These are phyloP conservation scores for Abelmoschus esculentus DNA, from an alignment of 345 rosid genomes.

Conservation along the genomic window DNA sequence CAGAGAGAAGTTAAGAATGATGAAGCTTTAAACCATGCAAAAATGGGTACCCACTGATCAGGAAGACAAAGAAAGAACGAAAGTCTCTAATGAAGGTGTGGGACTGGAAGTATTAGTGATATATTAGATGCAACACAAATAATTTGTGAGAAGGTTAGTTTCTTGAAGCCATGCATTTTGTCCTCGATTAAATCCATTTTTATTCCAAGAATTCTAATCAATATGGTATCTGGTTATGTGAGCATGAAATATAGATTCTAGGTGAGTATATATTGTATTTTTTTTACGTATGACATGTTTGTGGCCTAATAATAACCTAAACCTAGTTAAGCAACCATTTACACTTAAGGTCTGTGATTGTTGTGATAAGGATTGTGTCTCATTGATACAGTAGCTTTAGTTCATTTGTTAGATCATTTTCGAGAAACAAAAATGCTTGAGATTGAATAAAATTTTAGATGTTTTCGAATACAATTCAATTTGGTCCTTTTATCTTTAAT, in stretches of 20 bases:
- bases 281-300: not conserved
- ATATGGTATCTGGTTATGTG: constrained; percentile 96
- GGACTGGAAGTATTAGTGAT: too few relatives aligned
- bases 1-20: too few relatives aligned
- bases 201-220: constrained; percentile 88
- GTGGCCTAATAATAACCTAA: constrained; percentile 1
- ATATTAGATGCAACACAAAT: too few relatives aligned
- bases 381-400: not conserved
- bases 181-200: constrained; percentile 88
- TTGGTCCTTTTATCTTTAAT: too few relatives aligned
- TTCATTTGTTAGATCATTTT: not conserved
- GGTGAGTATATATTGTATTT: constrained; percentile 35
- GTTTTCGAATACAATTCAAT: too few relatives aligned
- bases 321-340: not conserved
- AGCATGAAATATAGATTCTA: constrained; percentile 94
- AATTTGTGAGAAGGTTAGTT: too few relatives aligned
- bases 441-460: constrained; percentile 5
- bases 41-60: too few relatives aligned
- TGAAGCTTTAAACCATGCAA: too few relatives aligned
- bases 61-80: too few relatives aligned
- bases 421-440: not conserved
- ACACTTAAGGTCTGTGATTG: not conserved
- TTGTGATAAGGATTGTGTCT: not conserved
- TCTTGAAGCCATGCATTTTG: too few relatives aligned
- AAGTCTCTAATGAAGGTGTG: too few relatives aligned